Percentiles rank a stretch among this genome's conserved stretches.
Conservation (phyloP, 2,329 filamentous ascomycete genomes). For the Domatiomyces globalis region DNA sequence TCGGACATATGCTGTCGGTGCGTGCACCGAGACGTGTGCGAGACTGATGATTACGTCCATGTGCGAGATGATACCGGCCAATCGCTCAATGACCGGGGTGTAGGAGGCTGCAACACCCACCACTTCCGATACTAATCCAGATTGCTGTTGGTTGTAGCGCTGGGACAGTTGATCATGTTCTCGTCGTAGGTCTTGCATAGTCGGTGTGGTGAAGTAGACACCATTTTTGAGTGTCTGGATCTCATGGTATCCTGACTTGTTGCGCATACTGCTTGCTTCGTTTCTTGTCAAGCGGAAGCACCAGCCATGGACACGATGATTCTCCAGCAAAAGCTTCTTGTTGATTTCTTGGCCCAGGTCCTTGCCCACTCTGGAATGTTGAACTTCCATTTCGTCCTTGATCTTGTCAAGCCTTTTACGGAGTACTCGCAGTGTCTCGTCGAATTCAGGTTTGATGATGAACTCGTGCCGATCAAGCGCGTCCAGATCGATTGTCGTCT, state of each 20-base stretch:
- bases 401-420: constrained; percentile 80
- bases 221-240: constrained; percentile 98
- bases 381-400: constrained; percentile 65
- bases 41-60: constrained; percentile 91
- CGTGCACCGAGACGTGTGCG: constrained; percentile 83
- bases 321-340: constrained; percentile 96
- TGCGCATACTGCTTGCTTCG: constrained; percentile 84
- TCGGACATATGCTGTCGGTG: constrained; percentile 78
- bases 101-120: constrained; percentile 89
- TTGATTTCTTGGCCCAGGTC: constrained; percentile 87
- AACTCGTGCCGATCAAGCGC: constrained; percentile 95
- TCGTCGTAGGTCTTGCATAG: constrained; percentile 62
- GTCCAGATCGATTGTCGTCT: constrained; percentile 91
- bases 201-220: constrained; percentile 88
- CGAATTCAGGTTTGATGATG: constrained; percentile 97
- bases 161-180: constrained; percentile 89
- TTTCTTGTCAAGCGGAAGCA: constrained; percentile 85
- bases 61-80: constrained; percentile 79
- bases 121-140: constrained; percentile 79
- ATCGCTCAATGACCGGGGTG: constrained; percentile 75
- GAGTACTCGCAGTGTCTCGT: constrained; percentile 75
- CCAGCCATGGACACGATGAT: constrained; percentile 90
- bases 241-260: constrained; percentile 79
- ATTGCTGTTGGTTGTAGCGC: constrained; percentile 91
- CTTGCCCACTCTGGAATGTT: constrained; percentile 60